Evolutionary conservation across 352 stramenopile species (phyloP), one percentile per base, ranked within the genome.

Genomic region (Salisapilia sapeloensis): DNA sequence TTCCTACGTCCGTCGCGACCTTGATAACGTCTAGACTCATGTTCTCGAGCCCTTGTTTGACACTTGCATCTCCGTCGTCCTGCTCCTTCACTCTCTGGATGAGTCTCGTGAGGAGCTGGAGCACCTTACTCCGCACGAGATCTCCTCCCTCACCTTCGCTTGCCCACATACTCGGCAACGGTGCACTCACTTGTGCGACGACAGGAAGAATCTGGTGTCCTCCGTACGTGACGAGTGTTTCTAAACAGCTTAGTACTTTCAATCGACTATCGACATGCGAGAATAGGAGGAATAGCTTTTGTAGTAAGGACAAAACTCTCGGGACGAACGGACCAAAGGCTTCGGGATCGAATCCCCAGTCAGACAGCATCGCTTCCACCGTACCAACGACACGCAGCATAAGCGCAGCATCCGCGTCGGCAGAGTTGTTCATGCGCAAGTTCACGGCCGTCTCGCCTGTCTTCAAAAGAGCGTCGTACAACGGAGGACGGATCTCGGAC

Each of bases 321-420:
- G 63, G 43, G 6, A 86, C 33, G 25, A 84, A 87, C 12, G 69
- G 71, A 16, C 52, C 40, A 39, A 91, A 91, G 9, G 60, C 51
- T 6, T 66, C 53, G n/a, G 52, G 35, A 12, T 89, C 59, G 29
- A 89, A 89, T 9, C 74, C 64, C 76, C 76, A 89, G 42, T 92
- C 76, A 22, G 40, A 61, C 32, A 83, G 50, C 67, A 92, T 84
- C 6, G 59, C 52, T 36, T 87, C 70, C 5, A 91, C 50, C 9
- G 75, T 79, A 39, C 86, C 60, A 19, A 89, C 60, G 21, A 83
- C 56, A 11, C 65, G 60, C 20, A 83, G 50, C 40, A 78, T 74
- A 6, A 90, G 55, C 23, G 65, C 60, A 3, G 71, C 47, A 35
- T 87, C 69, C 0, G 58, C 43, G 32, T 60, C 26, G 9, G 52